Evolutionary conservation across 495 filamentous ascomycete genomes (phyloP), one percentile per base, ranked within the genome.

Genomic region (Penicillium daleae): DNA sequence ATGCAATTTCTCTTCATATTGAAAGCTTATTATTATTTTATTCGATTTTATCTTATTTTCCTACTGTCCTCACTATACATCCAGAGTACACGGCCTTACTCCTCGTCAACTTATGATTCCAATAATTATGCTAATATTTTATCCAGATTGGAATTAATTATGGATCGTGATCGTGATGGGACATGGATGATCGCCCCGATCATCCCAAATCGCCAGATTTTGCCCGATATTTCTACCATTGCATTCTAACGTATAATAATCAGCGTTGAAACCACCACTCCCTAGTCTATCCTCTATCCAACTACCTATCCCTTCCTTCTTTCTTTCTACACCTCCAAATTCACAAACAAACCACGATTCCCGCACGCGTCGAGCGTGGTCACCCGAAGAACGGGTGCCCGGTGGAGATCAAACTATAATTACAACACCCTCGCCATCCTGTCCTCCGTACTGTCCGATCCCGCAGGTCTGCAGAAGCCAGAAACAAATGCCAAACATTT

Each of bases 331-430:
- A 26, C 22, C n/a, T 27, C 17, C 48, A 51, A 26, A 39, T 57
- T 57, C 39, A 17, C 19, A 57, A 52, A 42, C 53, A 15, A 57
- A 51, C 53, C 32, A 57, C 31, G 29, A 52, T 52, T 51, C 53
- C 59, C 52, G 32, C 37, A 29, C 56, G 17, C 42, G n/a, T 27
- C 53, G 60, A 12, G 42, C 52, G 60, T 57, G 39, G 60, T 62
- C 46, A 53, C 44, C 60, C 60, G 40, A 42, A 56, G 48, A 55
- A 52, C 49, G 26, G n/a, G 27, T 40, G 15, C 31, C 51, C 51
- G 29, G 44, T 50, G 51, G 51, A 54, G 27, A 54, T 54, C 27
- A 29, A 32, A 32, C 51, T 54, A 32, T 54, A 54, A 32, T 50
- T 29, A 29, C 17, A 31, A 31, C n/a, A n/a, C n/a, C 17, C 13